Evolutionary conservation across 306 rosid species (phyloP).

Genomic region (Prunus mume): DNA sequence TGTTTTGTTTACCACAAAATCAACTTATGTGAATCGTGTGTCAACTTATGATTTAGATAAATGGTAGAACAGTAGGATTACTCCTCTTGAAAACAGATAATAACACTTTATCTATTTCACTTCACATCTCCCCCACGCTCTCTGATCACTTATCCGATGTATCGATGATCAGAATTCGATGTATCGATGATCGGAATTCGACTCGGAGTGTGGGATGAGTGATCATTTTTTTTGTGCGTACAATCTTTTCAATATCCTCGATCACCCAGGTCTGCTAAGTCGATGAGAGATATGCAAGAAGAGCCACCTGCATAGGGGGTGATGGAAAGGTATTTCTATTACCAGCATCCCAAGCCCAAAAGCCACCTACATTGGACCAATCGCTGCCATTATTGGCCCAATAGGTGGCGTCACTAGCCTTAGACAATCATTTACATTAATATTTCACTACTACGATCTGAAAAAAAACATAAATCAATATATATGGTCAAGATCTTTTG

Average conservation of each 20-base stretch:
- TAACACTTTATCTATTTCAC: neutral
- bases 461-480: too few species aligned
- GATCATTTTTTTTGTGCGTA: neutral
- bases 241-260: neutral
- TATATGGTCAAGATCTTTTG: too few species aligned
- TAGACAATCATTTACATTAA: too few species aligned
- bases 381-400: too few species aligned
- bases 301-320: too few species aligned
- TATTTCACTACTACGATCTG: too few species aligned
- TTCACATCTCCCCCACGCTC: neutral
- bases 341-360: too few species aligned
- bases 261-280: too few species aligned
- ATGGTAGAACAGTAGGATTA: neutral
- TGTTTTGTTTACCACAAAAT: neutral
- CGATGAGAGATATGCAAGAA: neutral
- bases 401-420: too few species aligned
- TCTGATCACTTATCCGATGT: neutral
- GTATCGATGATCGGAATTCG: neutral
- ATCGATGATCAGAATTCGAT: neutral
- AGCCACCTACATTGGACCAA: too few species aligned
- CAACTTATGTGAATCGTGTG: neutral
- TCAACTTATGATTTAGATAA: slow-evolving; percentile 6
- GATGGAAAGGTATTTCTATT: too few species aligned
- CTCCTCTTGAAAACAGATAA: neutral
- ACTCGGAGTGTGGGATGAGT: neutral